Evolutionary conservation across 768 basidiomycete species (phyloP), one percentile per base, ranked within the genome.

Genomic region (Cystobasidium ongulense): DNA sequence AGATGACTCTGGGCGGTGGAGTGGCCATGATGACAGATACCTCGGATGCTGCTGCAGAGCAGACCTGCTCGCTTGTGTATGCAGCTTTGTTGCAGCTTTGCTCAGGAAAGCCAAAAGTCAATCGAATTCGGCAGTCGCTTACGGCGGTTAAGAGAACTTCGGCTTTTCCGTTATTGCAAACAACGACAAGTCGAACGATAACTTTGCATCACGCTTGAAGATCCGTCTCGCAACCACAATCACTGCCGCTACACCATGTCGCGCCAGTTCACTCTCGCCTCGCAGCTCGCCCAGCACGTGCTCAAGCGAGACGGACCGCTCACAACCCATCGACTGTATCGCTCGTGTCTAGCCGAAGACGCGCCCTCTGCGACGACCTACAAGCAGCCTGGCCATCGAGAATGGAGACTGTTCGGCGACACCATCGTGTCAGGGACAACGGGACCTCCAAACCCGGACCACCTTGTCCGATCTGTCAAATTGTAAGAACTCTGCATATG

Each of bases 241-340:
- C n/a, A n/a, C n/a, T n/a, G n/a, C n/a, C n/a, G n/a, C 25, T 27
- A 4, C 11, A 38, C 27, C 31, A 39, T 46, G 63, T 5, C 63
- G 4, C 31, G 63, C 5, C 2, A 67, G 31, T 71, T 54, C 25
- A 23, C 29, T 7, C 35, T 54, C 8, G 52, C 54, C 10, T 54
- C 68, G 10, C 52, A 71, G 38, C 8, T 71, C 35, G 68, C 68
- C 5, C 54, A 53, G 35, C 68, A 71, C 36, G 53, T 71, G 21
- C 68, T 71, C 52, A 54, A 59, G 39, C 29, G 54, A n/a, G 29
- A 71, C 4, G 68, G 68, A 61, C 68, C 68, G 7, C 52, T 33
- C 33, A 71, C 68, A 17, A 71, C 68, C 3, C 68, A 71, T 27
- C 53, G 29, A 46, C 52, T 71, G 18, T 71, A 71, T 43, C 29